Base-by-base conservation (phyloP, 768 basidiomycete genomes). In the Tylopilus subfusipes region DNA sequence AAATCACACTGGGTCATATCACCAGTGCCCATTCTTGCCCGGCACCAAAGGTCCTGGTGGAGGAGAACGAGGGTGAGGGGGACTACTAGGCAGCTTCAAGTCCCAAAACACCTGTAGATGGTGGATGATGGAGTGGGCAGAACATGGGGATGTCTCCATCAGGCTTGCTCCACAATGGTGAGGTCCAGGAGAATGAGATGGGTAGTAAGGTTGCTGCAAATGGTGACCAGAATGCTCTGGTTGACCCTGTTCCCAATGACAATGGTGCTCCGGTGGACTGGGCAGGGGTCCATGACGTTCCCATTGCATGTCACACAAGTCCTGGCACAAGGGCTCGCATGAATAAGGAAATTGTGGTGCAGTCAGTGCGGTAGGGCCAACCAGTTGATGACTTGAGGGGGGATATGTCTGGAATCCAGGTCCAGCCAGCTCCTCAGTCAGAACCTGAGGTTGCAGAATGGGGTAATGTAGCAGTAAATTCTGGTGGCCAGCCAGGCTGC, bases 1-100 rank as follows among this genome's bases (percentile, higher is more conserved):
- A n/a, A n/a, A n/a, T n/a, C n/a, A n/a, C n/a, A 70, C 69, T 0
- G 85, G 85, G 60, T 88, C 87, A 57, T 88, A 89, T 18, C 86
- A 76, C 58, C 82, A 75, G 16, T 69, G 72, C 0, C 76, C 63
- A 25, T 67, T 73, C 48, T 82, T 82, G 12, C 74, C 73, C 29
- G 72, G 73, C 12, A 68, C 63, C 12, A 69, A 69, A 40, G 71
- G 72, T n/a, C n/a, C n/a, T 5, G 72, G 62, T 11, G 72, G 72
- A 49, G 72, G 70, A 2, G 74, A 65, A 11, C 67, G 70, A 25
- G 64, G 61, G 4, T 60, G 68, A 40, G 65, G 58, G 4, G 66
- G 68, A 27, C 68, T 65, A 12, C 67, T 55, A 1, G 75, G 67
- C 3, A 80, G 82, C 64, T 83, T 85, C 30, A 78, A 69, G 18